Base-by-base conservation (phyloP, 495 filamentous ascomycete genomes). In the Neurospora cerealis region DNA sequence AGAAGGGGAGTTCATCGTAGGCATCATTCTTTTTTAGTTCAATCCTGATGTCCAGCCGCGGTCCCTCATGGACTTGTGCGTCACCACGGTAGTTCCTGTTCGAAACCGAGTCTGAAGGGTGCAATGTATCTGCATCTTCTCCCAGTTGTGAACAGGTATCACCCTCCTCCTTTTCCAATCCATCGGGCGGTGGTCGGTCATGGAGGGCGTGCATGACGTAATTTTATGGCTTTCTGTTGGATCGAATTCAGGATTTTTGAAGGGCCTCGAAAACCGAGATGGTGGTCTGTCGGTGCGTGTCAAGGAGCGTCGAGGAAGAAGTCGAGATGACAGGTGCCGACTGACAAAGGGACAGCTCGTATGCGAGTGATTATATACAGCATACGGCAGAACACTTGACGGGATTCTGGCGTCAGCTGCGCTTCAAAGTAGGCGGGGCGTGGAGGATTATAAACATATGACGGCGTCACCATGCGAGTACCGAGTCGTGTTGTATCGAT, bases 1-100 rank as follows among this genome's bases (percentile, higher is more conserved):
- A 82, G 78, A 87, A 93, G 42, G 91, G 92, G 1, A 93, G 86
- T 71, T 90, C 86, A 21, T 89, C 87, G 77, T 88, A 90, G 74
- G 86, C 89, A 71, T 91, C 89, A 9, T 88, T 80, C 74, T 92
- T 89, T 69, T 83, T 89, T 17, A 93, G 78, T 76, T 92, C 90
- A 24, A 85, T 84, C 75, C 86, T 89, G 69, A 17, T 8, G 5
- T 36, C 28, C 21, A 32, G 48, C 21, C 48, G 21, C 5, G 24
- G 24, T 32, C 21, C 17, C 48, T 32, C 37, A 10, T 83, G 36
- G n/a, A 69, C 9, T 15, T 54, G 7, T 36, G 32, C 38, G 19
- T 21, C 69, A 71, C 34, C 24, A 73, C 54, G 69, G 32, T 6
- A 8, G 6, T 44, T 13, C 11, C 38, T 5, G 21, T 62, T 54